Evolutionary conservation across 2,329 filamentous ascomycete genomes (phyloP), one percentile per base, ranked within the genome.

Genomic region (Diaporthe australafricana): DNA sequence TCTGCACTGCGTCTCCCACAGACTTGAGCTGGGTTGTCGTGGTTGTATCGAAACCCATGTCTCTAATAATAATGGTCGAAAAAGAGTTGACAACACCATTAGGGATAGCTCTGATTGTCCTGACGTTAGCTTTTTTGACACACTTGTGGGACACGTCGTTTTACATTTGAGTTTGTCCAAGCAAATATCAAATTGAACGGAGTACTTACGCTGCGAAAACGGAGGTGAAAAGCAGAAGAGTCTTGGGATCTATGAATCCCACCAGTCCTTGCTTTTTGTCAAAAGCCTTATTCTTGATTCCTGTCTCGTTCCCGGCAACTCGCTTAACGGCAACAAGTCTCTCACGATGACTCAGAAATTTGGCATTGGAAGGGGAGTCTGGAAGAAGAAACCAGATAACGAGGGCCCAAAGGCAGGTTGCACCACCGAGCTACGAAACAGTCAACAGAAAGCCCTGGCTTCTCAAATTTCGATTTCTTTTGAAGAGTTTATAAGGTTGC

Each of bases 1-100:
- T 47, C 47, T 83, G 81, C 5, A 83, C 77, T 4, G 81, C 82
- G 74, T 81, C 80, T 2, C 80, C 80, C 7, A 81, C 80, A 8
- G 78, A 79, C 72, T 81, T 82, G 6, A 81, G 75, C 68, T 81
- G 70, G 0, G 79, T 81, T 0, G 80, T 82, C 50, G 75, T 79
- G 2, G 78, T 80, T 2, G 78, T 81, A 2, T 71, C 75, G 73
- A 82, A 81, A 1, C 80, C 80, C 72, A 81, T 75, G 57, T 47
- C 45, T 11, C 45, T 20, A 22, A 47, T 47, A 1, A 47, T 47
- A n/a, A 47, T n/a, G 12, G 45, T 47, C 4, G 45, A 47, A 4
- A 47, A 47, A 47, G 45, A 47, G n/a, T 47, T 47, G 8, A 47
- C 45, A 12, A 47, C 45, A 11, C 45, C 45, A 22, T 47, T 47